Conservation (phyloP, 1,284 basidiomycete species). For the Flammula alnicola region DNA sequence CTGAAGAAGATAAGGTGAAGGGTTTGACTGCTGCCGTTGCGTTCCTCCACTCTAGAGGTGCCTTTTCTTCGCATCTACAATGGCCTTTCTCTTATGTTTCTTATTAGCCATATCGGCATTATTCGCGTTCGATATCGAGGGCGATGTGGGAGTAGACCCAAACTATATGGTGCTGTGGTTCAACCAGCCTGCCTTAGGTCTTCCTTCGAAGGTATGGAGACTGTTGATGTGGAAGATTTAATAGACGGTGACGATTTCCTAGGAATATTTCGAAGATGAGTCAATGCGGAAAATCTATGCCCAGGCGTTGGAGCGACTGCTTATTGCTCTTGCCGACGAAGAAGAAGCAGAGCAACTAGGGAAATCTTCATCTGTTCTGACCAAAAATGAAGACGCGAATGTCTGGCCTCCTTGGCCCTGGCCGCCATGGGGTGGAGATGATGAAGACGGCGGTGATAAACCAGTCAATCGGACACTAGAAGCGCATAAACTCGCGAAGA, state of each 20-base stretch:
- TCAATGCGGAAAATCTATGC: constrained; percentile 74
- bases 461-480: constrained; percentile 48
- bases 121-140: constrained; percentile 83
- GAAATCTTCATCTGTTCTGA: constrained; percentile 21
- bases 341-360: constrained; percentile 26
- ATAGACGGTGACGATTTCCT: constrained; percentile 13
- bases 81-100: constrained; percentile 4
- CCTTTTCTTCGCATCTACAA: constrained; percentile 20
- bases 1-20: constrained; percentile 14
- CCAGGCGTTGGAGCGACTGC: constrained; percentile 69
- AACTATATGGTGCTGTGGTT: constrained; percentile 88
- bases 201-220: constrained; percentile 79
- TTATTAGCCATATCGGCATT: constrained; percentile 75
- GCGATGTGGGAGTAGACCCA: constrained; percentile 90
- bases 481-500: constrained; percentile 68
- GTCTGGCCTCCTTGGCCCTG: constrained; percentile 87
- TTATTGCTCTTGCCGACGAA: constrained; percentile 65
- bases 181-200: constrained; percentile 81
- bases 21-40: constrained; percentile 82
- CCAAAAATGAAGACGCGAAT: constrained; percentile 52
- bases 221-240: neutral
- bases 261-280: constrained; percentile 92
- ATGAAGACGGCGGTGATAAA: constrained; percentile 54
- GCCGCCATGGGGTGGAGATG: constrained; percentile 80
- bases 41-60: constrained; percentile 86